phyloP scores from a whole-genome alignment of 140 eudicot genomes.

The Anethum foeniculum region DNA sequence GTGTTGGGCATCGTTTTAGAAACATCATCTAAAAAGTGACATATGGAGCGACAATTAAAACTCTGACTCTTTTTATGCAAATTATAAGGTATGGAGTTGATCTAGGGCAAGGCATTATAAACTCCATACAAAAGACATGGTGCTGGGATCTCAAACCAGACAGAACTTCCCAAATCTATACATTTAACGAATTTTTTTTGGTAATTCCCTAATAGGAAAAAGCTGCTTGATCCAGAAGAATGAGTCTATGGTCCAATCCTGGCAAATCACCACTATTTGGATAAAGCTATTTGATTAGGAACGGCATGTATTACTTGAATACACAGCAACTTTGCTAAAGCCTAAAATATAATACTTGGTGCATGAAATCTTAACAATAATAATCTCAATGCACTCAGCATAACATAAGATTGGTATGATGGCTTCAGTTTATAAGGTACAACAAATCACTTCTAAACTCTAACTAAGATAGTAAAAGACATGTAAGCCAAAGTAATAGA shows the following conservation, averaged over 20 bases:
- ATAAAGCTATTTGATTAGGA: neutral
- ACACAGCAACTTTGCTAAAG: neutral
- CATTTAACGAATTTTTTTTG: too few species aligned
- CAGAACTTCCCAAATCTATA: too few species aligned
- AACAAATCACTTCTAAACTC: neutral
- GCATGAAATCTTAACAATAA: neutral
- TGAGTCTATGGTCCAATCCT: neutral
- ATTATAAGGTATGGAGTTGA: too few species aligned
- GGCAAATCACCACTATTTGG: neutral
- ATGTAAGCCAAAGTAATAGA: neutral
- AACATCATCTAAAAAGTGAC: neutral
- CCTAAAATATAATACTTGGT: neutral
- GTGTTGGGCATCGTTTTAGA: too few species aligned
- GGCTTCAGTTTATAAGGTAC: neutral
- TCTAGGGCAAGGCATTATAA: too few species aligned
- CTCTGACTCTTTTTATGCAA: too few species aligned
- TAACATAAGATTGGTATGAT: neutral
- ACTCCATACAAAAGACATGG: too few species aligned
- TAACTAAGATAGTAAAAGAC: neutral
- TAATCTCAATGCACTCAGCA: neutral
- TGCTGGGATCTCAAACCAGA: neutral
- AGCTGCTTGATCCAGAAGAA: neutral
- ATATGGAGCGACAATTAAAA: too few species aligned
- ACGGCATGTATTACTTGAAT: neutral
- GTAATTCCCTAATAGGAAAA: too few species aligned